Evolutionary conservation across 495 filamentous ascomycete genomes (phyloP).

Genomic region (Podospora tetraspora): DNA sequence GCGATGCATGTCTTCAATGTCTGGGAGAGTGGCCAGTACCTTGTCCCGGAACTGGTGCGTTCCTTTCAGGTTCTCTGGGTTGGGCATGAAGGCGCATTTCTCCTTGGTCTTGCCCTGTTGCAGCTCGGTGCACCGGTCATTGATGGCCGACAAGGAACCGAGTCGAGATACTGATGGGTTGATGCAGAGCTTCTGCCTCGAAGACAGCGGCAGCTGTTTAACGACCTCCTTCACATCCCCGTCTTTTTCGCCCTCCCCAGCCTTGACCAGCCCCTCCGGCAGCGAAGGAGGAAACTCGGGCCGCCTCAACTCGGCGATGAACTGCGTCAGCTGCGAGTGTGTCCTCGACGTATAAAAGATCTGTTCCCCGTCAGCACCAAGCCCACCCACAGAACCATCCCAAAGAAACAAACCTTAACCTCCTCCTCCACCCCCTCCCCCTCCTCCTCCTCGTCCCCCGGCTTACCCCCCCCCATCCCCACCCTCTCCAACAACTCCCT

Average conservation of each 20-base stretch:
- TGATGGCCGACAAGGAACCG: conserved; percentile 74
- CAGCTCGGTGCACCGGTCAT: conserved; percentile 88
- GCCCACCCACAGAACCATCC: background rate
- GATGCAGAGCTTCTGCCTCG: conserved; percentile 89
- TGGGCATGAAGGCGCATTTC: conserved; percentile 76
- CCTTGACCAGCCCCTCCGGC: conserved; percentile 24
- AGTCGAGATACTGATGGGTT: conserved; percentile 73
- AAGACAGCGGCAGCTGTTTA: conserved; percentile 85
- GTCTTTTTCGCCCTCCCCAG: conserved; percentile 23
- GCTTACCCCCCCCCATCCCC: conserved; percentile 28
- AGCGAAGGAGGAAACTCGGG: conserved; percentile 64
- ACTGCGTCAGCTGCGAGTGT: conserved; percentile 91
- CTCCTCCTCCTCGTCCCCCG: conserved; percentile 29
- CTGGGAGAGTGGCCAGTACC: conserved; percentile 74
- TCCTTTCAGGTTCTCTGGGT: conserved; percentile 62
- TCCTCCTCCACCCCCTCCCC: conserved; percentile 52
- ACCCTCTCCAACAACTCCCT: conserved; percentile 58
- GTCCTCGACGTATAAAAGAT: conserved; percentile 94
- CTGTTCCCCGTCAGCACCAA: conserved; percentile 27
- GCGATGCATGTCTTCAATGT: conserved; percentile 84
- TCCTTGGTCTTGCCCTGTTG: conserved; percentile 70
- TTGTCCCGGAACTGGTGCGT: conserved; percentile 84
- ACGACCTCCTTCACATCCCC: conserved; percentile 53
- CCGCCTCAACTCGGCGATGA: conserved; percentile 83
- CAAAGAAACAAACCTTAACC: conserved; percentile 48